Base-by-base conservation (phyloP, 768 basidiomycete species). In the Mycena alexandri region DNA sequence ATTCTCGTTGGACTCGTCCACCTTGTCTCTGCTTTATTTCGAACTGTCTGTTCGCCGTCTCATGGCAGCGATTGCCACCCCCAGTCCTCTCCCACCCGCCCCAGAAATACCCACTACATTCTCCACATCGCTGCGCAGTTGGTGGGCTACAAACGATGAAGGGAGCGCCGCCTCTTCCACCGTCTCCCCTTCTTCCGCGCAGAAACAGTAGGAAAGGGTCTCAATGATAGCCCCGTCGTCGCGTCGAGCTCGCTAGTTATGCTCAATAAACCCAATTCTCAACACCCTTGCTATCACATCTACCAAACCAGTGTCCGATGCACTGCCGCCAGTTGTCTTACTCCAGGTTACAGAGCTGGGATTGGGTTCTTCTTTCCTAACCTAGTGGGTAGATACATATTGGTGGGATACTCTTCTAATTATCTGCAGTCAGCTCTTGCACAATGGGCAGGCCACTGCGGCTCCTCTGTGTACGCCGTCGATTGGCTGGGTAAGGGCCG, bases 401-500 rank as follows among this genome's bases (percentile, higher is more conserved):
- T 29, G 29, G 29, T 29, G 29, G 3, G 29, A 29, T 6, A 6
- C 6, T 29, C 29, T 29, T 29, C 29, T 29, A 3, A 29, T 29
- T 29, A 29, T 29, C 3, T 29, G 29, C 6, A 29, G 29, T 86
- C 89, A 13, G 76, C 90, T 0, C 83, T 96, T 17, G 92, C 92
- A 2, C 76, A 87, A 38, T 94, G 93, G 92, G 93, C 90, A 0
- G 88, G 85, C 10, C 78, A 78, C 38, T 85, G 88, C 16, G 85
- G 90, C 21, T 83, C 91, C 0, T 82, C 90, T 14, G 88, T 96
- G 43, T 95, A 91, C 73, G 94, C 94, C 22, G 81, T 98, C 69
- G 96, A 98, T 77, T 98, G 96, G 96, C 86, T 98, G 33, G 96
- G 96, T 56, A 97, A 98, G 96, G 96, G 96, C 29, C 89, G 95